These are phyloP conservation scores for Calvatia gigantea DNA, from an alignment of 768 basidiomycete species.

Conservation along the genomic window DNA sequence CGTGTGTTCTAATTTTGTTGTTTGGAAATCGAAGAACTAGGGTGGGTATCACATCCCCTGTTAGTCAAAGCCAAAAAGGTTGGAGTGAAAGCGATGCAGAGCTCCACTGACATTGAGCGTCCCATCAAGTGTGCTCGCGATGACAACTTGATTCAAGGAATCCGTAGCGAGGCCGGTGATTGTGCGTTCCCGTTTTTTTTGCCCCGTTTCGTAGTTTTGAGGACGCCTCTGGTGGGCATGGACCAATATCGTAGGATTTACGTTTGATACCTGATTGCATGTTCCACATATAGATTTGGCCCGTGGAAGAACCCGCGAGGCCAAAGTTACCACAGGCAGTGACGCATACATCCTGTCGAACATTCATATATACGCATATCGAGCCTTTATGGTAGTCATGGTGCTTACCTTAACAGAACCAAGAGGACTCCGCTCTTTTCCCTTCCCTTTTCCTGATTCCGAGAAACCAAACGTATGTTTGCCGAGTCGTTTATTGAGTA, in stretches of 20 bases:
- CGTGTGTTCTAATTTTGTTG: constrained; percentile 67
- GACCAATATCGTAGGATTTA: constrained; percentile 69
- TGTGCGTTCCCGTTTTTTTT: constrained; percentile 45
- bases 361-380: neutral
- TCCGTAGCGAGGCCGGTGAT: constrained; percentile 87
- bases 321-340: constrained; percentile 97
- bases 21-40: constrained; percentile 97
- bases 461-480: constrained; percentile 65
- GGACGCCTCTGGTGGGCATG: constrained; percentile 52
- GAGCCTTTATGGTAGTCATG: neutral
- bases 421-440: constrained; percentile 35
- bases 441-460: constrained; percentile 47
- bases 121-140: constrained; percentile 87
- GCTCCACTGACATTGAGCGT: constrained; percentile 70
- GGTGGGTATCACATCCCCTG: neutral
- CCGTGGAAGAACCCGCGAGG: constrained; percentile 76
- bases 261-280: constrained; percentile 92
- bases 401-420: constrained; percentile 69
- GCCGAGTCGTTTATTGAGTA: constrained; percentile 77
- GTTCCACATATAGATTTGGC: constrained; percentile 89
- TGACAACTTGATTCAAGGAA: constrained; percentile 73
- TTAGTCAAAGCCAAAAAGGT: constrained; percentile 6
- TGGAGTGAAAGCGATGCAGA: neutral
- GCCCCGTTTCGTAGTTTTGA: constrained; percentile 36
- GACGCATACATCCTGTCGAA: constrained; percentile 71